Evolutionary conservation across 2,329 filamentous ascomycete genomes (phyloP).

Genomic region (Xylariaceae sp.): DNA sequence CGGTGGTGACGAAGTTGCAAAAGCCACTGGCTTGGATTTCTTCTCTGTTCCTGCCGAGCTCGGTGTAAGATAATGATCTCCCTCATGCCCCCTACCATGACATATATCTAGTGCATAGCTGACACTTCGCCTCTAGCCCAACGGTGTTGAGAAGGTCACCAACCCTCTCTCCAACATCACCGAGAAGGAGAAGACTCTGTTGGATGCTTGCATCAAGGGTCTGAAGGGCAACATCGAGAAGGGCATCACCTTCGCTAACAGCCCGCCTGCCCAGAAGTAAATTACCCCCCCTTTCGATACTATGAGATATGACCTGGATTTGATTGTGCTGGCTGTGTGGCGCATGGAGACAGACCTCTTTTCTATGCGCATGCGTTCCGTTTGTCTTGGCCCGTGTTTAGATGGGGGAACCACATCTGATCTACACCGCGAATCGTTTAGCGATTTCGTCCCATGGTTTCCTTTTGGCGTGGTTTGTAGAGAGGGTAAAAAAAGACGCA

Average conservation of each 20-base stretch:
- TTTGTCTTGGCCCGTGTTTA: constrained; percentile 22
- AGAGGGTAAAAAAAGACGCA: constrained; percentile 27
- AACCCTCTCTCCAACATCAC: constrained; percentile 80
- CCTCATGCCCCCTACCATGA: background rate
- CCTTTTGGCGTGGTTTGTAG: constrained; percentile 37
- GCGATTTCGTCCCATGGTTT: constrained; percentile 9
- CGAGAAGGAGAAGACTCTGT: constrained; percentile 87
- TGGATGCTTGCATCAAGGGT: constrained; percentile 76
- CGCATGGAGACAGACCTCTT: constrained; percentile 27
- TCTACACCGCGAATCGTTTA: constrained; percentile 13
- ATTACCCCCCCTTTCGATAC: constrained; percentile 47
- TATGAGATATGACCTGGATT: constrained; percentile 26
- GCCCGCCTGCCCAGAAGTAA: constrained; percentile 90
- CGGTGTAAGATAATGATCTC: constrained; percentile 69
- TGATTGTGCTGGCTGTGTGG: constrained; percentile 24
- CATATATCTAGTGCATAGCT: constrained; percentile 22
- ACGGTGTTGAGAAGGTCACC: constrained; percentile 83
- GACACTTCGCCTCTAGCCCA: constrained; percentile 61
- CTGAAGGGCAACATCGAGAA: constrained; percentile 94
- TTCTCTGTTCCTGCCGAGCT: constrained; percentile 97
- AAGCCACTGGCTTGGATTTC: constrained; percentile 86
- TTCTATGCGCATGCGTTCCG: constrained; percentile 29
- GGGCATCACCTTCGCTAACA: constrained; percentile 88
- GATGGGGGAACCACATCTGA: constrained; percentile 24
- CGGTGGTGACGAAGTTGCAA: constrained; percentile 84